Evolutionary conservation across 1,284 basidiomycete genomes (phyloP).

Genomic region (Lentinula novae-zelandiae): DNA sequence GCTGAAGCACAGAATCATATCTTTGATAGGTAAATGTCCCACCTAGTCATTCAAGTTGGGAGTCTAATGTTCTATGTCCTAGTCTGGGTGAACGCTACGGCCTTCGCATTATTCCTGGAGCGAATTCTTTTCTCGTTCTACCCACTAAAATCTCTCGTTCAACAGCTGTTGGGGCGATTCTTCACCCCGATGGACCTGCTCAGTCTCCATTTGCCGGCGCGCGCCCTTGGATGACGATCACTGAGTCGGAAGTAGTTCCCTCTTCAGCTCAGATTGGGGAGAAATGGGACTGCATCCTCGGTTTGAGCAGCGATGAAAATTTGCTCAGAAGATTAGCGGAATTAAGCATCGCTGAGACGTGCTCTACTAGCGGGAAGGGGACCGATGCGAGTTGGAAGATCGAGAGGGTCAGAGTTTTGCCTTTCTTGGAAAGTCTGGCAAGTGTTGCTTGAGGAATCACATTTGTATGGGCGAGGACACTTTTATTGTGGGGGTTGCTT

Average conservation of each 20-base stretch:
- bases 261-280: slow-evolving; percentile 26
- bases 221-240: slow-evolving; percentile 31
- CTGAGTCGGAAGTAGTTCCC: slow-evolving; percentile 22
- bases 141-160: slow-evolving; percentile 83
- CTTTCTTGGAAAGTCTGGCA: slow-evolving; percentile 5
- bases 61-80: neutral
- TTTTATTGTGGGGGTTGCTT: no score
- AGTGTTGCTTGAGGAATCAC: neutral
- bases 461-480: no score
- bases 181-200: slow-evolving; percentile 65
- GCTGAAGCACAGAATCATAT: slow-evolving; percentile 91
- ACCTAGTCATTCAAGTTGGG: neutral
- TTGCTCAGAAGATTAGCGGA: slow-evolving; percentile 70
- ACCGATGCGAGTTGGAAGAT: slow-evolving; percentile 75
- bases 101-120: slow-evolving; percentile 74
- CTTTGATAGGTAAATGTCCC: slow-evolving; percentile 56
- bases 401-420: slow-evolving; percentile 27
- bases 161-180: slow-evolving; percentile 72
- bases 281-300: slow-evolving; percentile 62
- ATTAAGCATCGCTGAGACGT: slow-evolving; percentile 68
- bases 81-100: slow-evolving; percentile 79
- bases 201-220: slow-evolving; percentile 42
- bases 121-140: slow-evolving; percentile 77
- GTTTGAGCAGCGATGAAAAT: slow-evolving; percentile 72
- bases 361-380: slow-evolving; percentile 62